Evolutionary conservation across 257 asterid species (phyloP).

Genomic region (Sherardia arvensis): DNA sequence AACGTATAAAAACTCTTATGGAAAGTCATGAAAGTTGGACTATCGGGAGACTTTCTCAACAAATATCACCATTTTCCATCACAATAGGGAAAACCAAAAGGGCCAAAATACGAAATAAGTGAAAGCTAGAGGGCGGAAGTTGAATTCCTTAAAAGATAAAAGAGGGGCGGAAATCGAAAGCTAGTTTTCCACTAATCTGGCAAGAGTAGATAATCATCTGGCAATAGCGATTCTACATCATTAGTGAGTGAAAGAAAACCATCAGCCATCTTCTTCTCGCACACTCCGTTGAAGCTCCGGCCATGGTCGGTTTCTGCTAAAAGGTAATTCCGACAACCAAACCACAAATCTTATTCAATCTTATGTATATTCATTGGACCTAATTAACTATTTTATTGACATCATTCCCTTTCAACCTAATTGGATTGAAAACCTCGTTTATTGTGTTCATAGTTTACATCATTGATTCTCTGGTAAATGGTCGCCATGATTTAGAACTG

Average conservation of each 20-base stretch:
- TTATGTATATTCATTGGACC: not conserved
- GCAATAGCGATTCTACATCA: constrained; percentile 5
- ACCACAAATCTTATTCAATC: not conserved
- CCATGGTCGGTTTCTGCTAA: not conserved
- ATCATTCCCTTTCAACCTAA: not conserved
- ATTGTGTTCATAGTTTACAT: not conserved
- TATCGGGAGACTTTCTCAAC: too few relatives aligned
- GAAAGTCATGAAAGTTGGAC: too few relatives aligned
- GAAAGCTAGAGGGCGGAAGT: not conserved
- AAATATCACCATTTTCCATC: too few relatives aligned
- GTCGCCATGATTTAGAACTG: not conserved
- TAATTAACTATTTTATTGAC: not conserved
- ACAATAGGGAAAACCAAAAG: not conserved
- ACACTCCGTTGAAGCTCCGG: not conserved
- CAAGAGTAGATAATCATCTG: not conserved
- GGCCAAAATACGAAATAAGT: not conserved
- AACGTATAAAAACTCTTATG: too few relatives aligned
- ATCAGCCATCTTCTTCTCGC: not conserved
- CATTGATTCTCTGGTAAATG: not conserved
- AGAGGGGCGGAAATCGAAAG: not conserved
- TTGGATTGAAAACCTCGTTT: too few relatives aligned
- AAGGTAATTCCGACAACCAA: not conserved
- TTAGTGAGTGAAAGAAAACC: not conserved
- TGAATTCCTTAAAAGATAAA: too few relatives aligned
- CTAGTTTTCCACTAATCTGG: not conserved